phyloP scores from a whole-genome alignment of 345 rosid species.

The Brassica napus region DNA sequence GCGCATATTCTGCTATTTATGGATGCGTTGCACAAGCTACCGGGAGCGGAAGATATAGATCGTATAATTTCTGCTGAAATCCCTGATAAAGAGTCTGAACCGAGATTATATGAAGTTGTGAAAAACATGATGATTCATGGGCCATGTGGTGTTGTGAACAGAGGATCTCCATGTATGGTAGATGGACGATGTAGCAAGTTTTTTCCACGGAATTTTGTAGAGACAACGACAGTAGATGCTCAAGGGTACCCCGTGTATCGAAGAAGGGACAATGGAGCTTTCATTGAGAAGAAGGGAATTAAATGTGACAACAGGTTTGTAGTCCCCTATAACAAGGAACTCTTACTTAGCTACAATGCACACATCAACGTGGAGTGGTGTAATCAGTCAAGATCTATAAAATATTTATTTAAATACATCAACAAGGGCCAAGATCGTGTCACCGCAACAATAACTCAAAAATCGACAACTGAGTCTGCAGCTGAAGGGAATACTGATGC shows the following conservation, averaged over 20 bases:
- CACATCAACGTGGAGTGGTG: background rate
- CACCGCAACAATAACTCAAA: too few species aligned
- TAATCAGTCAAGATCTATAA: background rate
- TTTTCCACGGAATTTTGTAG: background rate
- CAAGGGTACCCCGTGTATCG: background rate
- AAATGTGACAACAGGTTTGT: background rate
- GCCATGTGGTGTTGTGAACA: background rate
- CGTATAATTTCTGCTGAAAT: too few species aligned
- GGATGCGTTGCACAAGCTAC: background rate
- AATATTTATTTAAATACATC: background rate
- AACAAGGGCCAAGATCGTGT: background rate
- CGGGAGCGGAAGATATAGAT: background rate
- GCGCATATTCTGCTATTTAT: background rate
- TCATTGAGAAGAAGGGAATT: background rate
- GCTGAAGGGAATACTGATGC: too few species aligned
- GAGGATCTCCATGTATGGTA: background rate
- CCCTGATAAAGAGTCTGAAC: too few species aligned
- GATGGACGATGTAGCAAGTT: background rate
- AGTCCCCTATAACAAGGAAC: background rate
- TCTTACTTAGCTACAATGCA: background rate
- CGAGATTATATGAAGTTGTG: background rate
- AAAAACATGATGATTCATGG: background rate
- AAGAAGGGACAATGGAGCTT: background rate
- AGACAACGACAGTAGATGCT: background rate
- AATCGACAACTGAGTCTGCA: too few species aligned